A percentile compares a stretch with the other conserved stretches of the same genome.
These are phyloP conservation scores for Mallotus repandus DNA, from an alignment of 441 rosid species.

Conservation along the genomic window DNA sequence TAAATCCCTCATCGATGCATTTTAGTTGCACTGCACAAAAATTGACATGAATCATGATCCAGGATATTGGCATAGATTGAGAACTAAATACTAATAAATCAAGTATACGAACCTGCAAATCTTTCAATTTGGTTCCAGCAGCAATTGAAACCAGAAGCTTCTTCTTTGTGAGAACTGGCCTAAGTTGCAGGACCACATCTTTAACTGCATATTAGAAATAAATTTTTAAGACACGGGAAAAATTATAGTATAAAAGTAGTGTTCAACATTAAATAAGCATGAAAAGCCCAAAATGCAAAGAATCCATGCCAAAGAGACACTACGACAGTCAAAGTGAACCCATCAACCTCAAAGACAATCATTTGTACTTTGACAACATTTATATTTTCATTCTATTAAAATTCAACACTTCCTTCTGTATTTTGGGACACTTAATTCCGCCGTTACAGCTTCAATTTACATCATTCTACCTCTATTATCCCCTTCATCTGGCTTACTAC, in stretches of 20 bases:
- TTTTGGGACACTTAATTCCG: not conserved
- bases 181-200: conserved; percentile 59
- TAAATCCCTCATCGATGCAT: not conserved
- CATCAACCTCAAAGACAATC: not conserved
- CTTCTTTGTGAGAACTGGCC: conserved; percentile 53
- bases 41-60: not conserved
- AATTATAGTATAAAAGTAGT: not conserved
- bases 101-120: conserved; percentile 59
- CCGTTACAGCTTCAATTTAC: not conserved
- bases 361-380: not conserved
- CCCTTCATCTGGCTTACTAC: too few species aligned
- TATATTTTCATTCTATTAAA: not conserved
- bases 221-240: not conserved
- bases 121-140: conserved; percentile 77
- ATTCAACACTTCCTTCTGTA: not conserved
- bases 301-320: not conserved
- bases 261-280: not conserved
- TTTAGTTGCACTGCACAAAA: too few species aligned
- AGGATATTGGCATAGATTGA: too few species aligned
- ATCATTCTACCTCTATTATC: not conserved
- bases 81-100: conserved; percentile 1
- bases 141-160: conserved; percentile 89
- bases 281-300: not conserved
- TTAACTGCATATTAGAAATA: conserved; percentile 48
- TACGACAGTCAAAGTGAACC: not conserved